Evolutionary conservation across 2,329 filamentous ascomycete species (phyloP), one percentile per base, ranked within the genome.

Genomic region (Ophiostoma piceae): DNA sequence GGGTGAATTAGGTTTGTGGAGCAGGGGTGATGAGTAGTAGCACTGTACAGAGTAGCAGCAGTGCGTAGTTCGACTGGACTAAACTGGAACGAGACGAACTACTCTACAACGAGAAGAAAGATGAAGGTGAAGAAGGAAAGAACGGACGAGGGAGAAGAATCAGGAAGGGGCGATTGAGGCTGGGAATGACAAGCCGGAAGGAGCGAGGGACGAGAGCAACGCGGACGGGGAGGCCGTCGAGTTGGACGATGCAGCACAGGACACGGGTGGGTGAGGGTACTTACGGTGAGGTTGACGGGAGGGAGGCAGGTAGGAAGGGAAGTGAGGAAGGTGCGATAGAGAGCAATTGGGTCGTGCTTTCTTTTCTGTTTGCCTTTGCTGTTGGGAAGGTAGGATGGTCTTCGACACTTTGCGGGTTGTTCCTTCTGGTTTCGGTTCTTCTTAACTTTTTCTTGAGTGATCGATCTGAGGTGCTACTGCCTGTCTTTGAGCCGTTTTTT

Each of bases 1-100:
- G 51, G 22, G 57, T 62, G 57, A 62, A 62, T 32, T 62, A 65
- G 62, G 62, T 22, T 32, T 37, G 62, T 65, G 62, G 32, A 65
- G 62, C 62, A 29, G 16, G 35, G 32, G 62, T 65, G 62, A 37
- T 37, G 32, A 65, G 62, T 65, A 32, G 57, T 57, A 26, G 51
- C 11, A 26, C 14, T 32, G 57, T 29, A 32, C 35, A 35, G 35
- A 35, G 39, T 41, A 14, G 57, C 32, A 62, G 57, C 57, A 19
- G 26, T 62, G 57, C 19, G 43, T 62, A 47, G 43, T 47, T 16
- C 43, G 7, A 47, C 43, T 47, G 43, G 19, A 47, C 43, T 47
- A 16, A 47, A 47, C 43, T 47, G 19, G 19, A 16, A n/a, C 43
- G 19, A 47, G 19, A 47, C 16, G 43, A 47, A 47, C 43, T 47